Percentiles rank a stretch among this genome's conserved stretches.
Evolutionary conservation across 345 rosid genomes (phyloP).

Genomic region (Hypericum perforatum): DNA sequence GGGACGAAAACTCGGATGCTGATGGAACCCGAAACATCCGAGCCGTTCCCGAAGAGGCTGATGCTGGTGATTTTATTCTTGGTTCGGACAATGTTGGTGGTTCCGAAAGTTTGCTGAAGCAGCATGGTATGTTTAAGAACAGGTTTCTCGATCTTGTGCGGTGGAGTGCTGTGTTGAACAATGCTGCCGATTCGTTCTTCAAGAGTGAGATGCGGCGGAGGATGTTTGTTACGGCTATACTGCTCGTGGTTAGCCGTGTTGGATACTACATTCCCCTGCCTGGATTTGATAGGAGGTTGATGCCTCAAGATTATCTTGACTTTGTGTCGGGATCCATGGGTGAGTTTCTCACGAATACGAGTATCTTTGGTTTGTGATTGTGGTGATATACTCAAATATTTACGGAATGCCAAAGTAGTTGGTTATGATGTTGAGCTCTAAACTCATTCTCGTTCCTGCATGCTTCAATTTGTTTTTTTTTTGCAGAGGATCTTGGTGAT

Average conservation of each 20-base stretch:
- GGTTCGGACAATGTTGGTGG: constrained; percentile 16
- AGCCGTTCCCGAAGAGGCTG: constrained; percentile 25
- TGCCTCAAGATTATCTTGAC: constrained; percentile 87
- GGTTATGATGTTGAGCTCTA: no score
- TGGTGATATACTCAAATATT: no score
- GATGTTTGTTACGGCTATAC: constrained; percentile 60
- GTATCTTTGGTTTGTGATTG: not conserved
- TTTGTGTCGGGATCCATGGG: constrained; percentile 85
- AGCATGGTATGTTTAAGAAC: constrained; percentile 52
- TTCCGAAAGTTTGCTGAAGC: constrained; percentile 14
- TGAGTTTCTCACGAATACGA: constrained; percentile 23
- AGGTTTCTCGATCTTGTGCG: constrained; percentile 69
- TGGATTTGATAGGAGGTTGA: constrained; percentile 73
- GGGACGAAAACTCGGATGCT: constrained; percentile 26
- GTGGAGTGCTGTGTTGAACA: constrained; percentile 56
- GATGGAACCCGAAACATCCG: constrained; percentile 26
- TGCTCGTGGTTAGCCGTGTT: constrained; percentile 67
- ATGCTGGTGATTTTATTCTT: constrained; percentile 17
- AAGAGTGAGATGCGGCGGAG: constrained; percentile 90
- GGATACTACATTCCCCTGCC: constrained; percentile 91
- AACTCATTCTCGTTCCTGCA: not conserved
- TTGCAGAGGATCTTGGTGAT: constrained; percentile 80
- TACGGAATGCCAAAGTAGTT: no score
- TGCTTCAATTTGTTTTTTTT: constrained; percentile 5
- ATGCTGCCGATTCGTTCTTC: constrained; percentile 70